Evolutionary conservation across 176 grass and related monocot species (phyloP), one percentile per base, ranked within the genome.

Genomic region (Bonia amplexicaulis): DNA sequence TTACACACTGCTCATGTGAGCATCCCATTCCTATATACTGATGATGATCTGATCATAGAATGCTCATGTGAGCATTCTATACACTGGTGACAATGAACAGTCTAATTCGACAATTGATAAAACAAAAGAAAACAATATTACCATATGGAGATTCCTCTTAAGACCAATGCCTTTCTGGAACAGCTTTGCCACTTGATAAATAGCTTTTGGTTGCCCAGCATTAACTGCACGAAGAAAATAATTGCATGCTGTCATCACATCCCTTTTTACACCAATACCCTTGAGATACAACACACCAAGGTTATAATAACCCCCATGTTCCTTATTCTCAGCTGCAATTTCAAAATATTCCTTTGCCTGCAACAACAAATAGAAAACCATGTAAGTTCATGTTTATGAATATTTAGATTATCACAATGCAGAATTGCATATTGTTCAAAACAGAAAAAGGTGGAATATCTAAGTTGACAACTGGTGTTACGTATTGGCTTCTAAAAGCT

Each of bases 151-250:
- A 87, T 96, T 99, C 82, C 85, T 94, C 93, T 96, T 99, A 71
- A 99, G 91, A 42, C 92, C 90, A 66, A 99, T 86, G 64, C 93
- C 97, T 78, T 91, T 99, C 44, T 99, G 97, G 76, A 94, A 99
- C 81, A 99, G 80, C 68, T 95, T 99, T 25, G 97, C 97, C 59
- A 99, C 86, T 89, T 99, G 97, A 80, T 96, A 99, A 65, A 99
- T 89, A 78, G 97, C 97, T 88, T 99, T 99, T 80, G 97, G 97
- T 49, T 99, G 93, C 66, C 93, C 97, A 22, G 61, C 90, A 92
- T 99, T 92, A 83, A 93, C 93, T 66, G 97, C 97, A 63, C 40
- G 80, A 70, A 99, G 84, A 77, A 99, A 92, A 76, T 65, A 61
- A 79, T 90, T 90, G 84, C 88, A 88, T 49, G 97, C 97, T 37